Evolutionary conservation across 192 early-diverging fungal species (phyloP), one percentile per base, ranked within the genome.

Genomic region (Linnemannia exigua): DNA sequence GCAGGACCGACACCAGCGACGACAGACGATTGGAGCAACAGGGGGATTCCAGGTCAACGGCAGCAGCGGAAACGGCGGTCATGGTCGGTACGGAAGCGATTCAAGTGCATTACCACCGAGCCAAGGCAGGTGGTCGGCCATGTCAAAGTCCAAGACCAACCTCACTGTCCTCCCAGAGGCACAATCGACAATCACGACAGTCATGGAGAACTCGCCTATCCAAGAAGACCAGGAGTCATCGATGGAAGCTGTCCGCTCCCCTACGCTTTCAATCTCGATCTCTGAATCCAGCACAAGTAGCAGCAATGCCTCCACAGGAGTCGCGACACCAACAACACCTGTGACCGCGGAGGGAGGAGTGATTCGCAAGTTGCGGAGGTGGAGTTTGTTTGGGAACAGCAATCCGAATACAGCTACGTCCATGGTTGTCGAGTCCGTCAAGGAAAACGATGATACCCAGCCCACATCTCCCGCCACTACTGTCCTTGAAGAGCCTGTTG

Each of bases 51-150:
- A 48, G 9, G 74, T n/a, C n/a, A 50, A 37, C 25, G 50, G 67
- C 38, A 54, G 52, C 52, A n/a, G 52, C 22, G 25, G 52, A n/a
- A n/a, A n/a, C n/a, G n/a, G n/a, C 22, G 48, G 74, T 19, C 83
- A 86, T 58, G 77, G 77, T 31, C 83, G 83, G 5, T 86, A 79
- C 44, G 83, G 75, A 1, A 79, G 77, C 36, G 83, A 86, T 36
- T 79, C 77, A 11, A 79, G 47, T 44, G 76, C 82, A 22, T 20
- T 50, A 11, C 68, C 70, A 28, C 37, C 47, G 1, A 31, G 46
- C 14, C 58, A 70, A 1, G 63, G 72, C 37, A 38, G 76, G 36
- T 71, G 81, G 28, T 68, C 81, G 19, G 74, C 63, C 61, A 36
- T 66, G 31, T 36, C 66, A 17, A 73, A 77, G 46, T 7, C 74